Base-by-base conservation (phyloP, 768 basidiomycete genomes). In the Mycena indigotica region DNA sequence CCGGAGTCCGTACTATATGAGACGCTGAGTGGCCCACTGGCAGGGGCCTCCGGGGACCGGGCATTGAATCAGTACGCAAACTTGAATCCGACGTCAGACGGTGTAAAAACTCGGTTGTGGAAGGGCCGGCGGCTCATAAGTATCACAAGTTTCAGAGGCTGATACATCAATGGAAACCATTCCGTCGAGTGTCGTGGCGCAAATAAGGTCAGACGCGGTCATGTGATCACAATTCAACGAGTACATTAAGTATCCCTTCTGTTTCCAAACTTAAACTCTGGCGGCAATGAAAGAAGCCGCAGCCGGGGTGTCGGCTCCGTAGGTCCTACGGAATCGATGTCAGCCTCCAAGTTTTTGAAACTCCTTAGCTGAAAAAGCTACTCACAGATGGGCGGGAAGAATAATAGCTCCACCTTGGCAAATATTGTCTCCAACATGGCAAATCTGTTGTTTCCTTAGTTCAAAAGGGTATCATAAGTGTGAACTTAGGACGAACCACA, bases 371-470 rank as follows among this genome's bases (percentile, higher is more conserved):
- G 19, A 29, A 32, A 46, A 5, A 17, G 3, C 4, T 15, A 58
- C 57, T 6, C 23, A 58, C 50, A 73, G 60, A 50, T 73, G 71
- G 25, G 70, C 46, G 24, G 61, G 30, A 48, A 67, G 46, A 51
- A 72, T 44, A 25, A 71, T 25, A 28, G 56, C 58, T 1, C 66
- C 69, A 15, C 70, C 70, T 6, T 26, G 32, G 54, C 73, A 74
- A 48, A 75, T 74, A 52, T 70, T 52, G 58, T 75, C 73, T 3
- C 71, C 70, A 5, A 28, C 30, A 30, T 67, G 65, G 56, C 74
- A 74, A 56, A 72, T 68, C n/a, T n/a, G n/a, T n/a, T n/a, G n/a
- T n/a, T n/a, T n/a, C n/a, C n/a, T n/a, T n/a, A n/a, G n/a, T n/a
- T n/a, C n/a, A n/a, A n/a, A n/a, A n/a, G n/a, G n/a, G n/a, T n/a